Evolutionary conservation across 108 stramenopile genomes (phyloP), one percentile per base, ranked within the genome.

Genomic region (Fistulifera solaris): DNA sequence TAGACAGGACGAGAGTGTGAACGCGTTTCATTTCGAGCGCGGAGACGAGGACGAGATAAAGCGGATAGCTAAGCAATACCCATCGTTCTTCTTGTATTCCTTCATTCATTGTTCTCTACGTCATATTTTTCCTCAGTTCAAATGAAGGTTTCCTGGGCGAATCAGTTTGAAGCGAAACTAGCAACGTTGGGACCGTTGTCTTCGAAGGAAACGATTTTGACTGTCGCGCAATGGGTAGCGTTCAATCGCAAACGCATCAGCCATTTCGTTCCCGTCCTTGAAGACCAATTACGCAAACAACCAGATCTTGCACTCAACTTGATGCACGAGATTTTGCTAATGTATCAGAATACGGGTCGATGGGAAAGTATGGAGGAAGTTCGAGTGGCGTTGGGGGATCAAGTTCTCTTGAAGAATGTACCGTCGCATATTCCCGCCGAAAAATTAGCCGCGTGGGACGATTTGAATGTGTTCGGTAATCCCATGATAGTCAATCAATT

Each of bases 391-490:
- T 21, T 88, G 45, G 87, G 76, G 13, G 81, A 82, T 55, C 39
- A 56, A 11, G 65, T 67, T 15, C 31, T 88, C 15, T 19, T 62
- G 14, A 39, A 53, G 24, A 40, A 66, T 27, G 17, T n/a, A 7
- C 23, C 6, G 15, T 17, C 28, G 5, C 28, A 31, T 19, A 40
- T 19, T 35, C 19, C 31, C 15, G 38, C 41, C 0, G 60, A 62
- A 8, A 23, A 53, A 8, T 27, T 66, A 0, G 61, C 66, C 16
- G 21, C 65, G n/a, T 87, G 85, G 85, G 79, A 81, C 46, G 59
- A 67, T 7, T 5, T 45, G 24, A 65, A 76, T 60, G 81, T 74
- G 3, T 87, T 87, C 65, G 85, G 77, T 46, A 81, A 78, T 21
- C 85, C 81, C n/a, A 80, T 81, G 1, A 16, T 73, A 40, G 53